These are phyloP conservation scores for Aleurites moluccanus DNA, from an alignment of 441 rosid species.

Conservation along the genomic window DNA sequence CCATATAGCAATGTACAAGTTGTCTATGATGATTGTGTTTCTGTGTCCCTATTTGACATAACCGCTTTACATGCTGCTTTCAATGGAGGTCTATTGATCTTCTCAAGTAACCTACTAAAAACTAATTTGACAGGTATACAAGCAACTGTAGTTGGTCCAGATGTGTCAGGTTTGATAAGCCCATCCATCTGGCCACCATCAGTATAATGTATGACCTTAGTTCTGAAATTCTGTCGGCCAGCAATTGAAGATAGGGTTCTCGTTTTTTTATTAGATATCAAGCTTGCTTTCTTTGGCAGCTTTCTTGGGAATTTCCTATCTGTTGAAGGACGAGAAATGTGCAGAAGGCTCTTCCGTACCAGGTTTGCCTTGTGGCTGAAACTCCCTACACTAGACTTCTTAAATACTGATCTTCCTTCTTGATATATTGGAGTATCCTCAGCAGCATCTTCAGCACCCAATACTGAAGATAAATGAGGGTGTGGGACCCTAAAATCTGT, in stretches of 20 bases:
- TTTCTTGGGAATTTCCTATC: conserved; percentile 52
- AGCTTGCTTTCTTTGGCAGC: conserved; percentile 54
- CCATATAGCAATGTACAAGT: conserved; percentile 36
- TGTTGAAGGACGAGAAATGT: too few relatives aligned
- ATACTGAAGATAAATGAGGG: conserved; percentile 46
- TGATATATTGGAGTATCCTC: conserved; percentile 42
- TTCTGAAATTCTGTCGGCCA: conserved; percentile 47
- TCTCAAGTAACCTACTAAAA: conserved; percentile 96
- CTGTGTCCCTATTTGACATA: conserved; percentile 39
- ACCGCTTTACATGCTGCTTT: conserved; percentile 53
- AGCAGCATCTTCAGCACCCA: conserved; percentile 40
- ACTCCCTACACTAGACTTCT: conserved; percentile 40
- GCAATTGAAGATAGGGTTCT: conserved; percentile 81
- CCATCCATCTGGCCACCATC: conserved; percentile 44
- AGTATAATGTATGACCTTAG: conserved; percentile 32
- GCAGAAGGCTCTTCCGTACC: too few relatives aligned
- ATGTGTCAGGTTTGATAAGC: conserved; percentile 63
- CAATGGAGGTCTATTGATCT: conserved; percentile 93
- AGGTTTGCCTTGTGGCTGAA: conserved; percentile 42
- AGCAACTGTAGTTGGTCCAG: conserved; percentile 82
- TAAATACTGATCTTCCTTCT: conserved; percentile 42
- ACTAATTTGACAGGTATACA: conserved; percentile 97
- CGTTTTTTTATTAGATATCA: conserved; percentile 69
- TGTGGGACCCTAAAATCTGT: conserved; percentile 82
- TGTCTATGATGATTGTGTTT: conserved; percentile 39